Percentiles rank a stretch among this genome's conserved stretches.
Evolutionary conservation across 768 basidiomycete species (phyloP).

Genomic region (Glaciozyma martinii): DNA sequence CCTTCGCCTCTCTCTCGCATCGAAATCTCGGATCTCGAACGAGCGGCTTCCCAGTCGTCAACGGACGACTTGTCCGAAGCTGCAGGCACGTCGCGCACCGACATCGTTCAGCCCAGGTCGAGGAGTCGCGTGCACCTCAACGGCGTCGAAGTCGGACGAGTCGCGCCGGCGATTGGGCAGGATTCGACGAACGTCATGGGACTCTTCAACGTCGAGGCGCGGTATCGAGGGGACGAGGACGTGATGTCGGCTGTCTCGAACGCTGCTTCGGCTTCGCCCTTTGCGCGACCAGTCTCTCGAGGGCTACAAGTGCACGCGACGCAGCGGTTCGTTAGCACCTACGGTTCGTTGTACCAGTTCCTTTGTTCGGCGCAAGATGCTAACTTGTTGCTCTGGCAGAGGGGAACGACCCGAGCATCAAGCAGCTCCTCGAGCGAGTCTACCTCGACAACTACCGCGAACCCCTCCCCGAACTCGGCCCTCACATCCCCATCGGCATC

Average conservation of each 20-base stretch:
- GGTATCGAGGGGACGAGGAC: conserved; percentile 47
- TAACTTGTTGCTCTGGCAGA: conserved; percentile 45
- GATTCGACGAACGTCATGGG: conserved; percentile 76
- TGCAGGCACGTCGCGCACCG: neutral
- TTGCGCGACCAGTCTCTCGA: neutral
- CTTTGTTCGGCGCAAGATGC: neutral
- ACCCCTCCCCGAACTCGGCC: conserved; percentile 83
- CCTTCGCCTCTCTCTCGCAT: no score
- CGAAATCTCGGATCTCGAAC: conserved; percentile 10
- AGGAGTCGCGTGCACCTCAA: conserved; percentile 19
- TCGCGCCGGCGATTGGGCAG: conserved; percentile 79
- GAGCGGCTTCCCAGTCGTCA: conserved; percentile 14
- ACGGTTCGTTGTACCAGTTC: conserved; percentile 31
- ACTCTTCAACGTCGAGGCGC: conserved; percentile 64
- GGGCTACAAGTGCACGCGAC: neutral
- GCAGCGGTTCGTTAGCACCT: conserved; percentile 39
- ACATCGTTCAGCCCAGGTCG: neutral
- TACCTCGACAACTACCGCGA: conserved; percentile 77
- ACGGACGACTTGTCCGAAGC: conserved; percentile 4
- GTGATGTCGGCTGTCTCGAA: conserved; percentile 44
- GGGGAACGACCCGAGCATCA: conserved; percentile 81
- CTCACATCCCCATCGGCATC: conserved; percentile 71
- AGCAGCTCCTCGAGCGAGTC: conserved; percentile 75
- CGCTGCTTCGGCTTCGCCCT: conserved; percentile 1
- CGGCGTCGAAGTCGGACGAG: conserved; percentile 67